Conservation (phyloP, 129 eudicot species). For the Smallanthus sonchifolius region DNA sequence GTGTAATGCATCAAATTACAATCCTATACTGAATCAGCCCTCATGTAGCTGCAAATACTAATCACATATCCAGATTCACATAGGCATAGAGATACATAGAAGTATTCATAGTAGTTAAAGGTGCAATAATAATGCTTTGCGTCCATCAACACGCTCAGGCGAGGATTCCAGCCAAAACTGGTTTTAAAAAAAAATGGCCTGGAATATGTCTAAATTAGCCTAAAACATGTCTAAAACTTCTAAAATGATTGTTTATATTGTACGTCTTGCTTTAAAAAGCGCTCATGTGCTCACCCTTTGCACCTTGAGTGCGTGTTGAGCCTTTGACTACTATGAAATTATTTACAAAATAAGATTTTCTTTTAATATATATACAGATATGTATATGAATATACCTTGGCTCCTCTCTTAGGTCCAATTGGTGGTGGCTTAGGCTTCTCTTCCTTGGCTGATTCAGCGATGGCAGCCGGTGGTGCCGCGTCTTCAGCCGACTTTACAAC, state of each 20-base stretch:
- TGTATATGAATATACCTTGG: constrained; percentile 46
- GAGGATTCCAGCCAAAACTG: too few species aligned
- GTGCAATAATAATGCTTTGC: too few species aligned
- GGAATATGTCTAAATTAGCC: too few species aligned
- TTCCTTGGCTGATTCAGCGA: constrained; percentile 33
- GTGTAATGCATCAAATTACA: constrained; percentile 6
- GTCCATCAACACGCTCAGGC: too few species aligned
- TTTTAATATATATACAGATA: background rate
- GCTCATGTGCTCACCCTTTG: too few species aligned
- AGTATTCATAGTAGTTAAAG: too few species aligned
- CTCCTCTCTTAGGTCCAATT: constrained; percentile 91
- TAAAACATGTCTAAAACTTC: too few species aligned
- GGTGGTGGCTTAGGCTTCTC: constrained; percentile 83
- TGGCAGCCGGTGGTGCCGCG: constrained; percentile 45
- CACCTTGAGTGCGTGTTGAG: too few species aligned
- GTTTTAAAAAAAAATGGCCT: too few species aligned
- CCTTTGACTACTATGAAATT: background rate
- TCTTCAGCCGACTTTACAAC: constrained; percentile 68
- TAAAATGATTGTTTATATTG: too few species aligned
- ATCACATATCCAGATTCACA: background rate
- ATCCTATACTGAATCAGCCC: background rate
- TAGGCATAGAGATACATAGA: background rate
- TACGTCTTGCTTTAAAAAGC: too few species aligned
- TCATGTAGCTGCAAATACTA: too few species aligned
- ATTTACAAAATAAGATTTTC: background rate